Conservation (phyloP, 2,329 filamentous ascomycete species). For the Lecanicillium sp. region DNA sequence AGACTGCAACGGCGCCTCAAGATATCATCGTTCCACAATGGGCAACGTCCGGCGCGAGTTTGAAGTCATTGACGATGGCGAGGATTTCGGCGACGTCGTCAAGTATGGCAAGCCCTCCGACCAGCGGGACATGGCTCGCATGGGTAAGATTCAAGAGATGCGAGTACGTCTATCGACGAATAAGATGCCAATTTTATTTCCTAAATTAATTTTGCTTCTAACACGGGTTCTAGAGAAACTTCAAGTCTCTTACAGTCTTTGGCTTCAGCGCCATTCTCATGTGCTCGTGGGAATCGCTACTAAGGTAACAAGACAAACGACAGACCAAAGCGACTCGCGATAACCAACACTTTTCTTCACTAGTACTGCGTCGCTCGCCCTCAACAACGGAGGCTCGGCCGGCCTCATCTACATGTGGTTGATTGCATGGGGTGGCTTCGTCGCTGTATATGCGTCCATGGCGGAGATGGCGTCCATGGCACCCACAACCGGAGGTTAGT, state of each 20-base stretch:
- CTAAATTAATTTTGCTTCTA: constrained; percentile 3
- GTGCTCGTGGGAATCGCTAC: constrained; percentile 31
- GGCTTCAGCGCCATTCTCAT: constrained; percentile 32
- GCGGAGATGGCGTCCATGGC: constrained; percentile 39
- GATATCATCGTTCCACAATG: background rate
- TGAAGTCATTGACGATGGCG: constrained; percentile 15
- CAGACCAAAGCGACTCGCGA: too few species aligned
- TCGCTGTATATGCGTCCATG: constrained; percentile 26
- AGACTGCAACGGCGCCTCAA: background rate
- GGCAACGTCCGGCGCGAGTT: constrained; percentile 4
- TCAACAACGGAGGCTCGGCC: constrained; percentile 29
- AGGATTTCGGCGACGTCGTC: constrained; percentile 15
- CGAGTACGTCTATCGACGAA: constrained; percentile 19
- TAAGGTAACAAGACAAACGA: constrained; percentile 14
- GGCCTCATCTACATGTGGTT: constrained; percentile 32
- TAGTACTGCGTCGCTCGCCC: constrained; percentile 10
- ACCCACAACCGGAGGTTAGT: constrained; percentile 35
- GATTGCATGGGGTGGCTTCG: constrained; percentile 22
- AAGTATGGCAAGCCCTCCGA: constrained; percentile 19
- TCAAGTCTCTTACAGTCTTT: constrained; percentile 30
- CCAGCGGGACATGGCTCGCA: constrained; percentile 34
- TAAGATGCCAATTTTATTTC: background rate
- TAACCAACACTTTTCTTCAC: too few species aligned
- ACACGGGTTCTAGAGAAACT: constrained; percentile 20
- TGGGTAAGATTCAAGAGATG: constrained; percentile 42